These are phyloP conservation scores for Pichia heedii DNA, from an alignment of 805 yeast species.

Conservation along the genomic window DNA sequence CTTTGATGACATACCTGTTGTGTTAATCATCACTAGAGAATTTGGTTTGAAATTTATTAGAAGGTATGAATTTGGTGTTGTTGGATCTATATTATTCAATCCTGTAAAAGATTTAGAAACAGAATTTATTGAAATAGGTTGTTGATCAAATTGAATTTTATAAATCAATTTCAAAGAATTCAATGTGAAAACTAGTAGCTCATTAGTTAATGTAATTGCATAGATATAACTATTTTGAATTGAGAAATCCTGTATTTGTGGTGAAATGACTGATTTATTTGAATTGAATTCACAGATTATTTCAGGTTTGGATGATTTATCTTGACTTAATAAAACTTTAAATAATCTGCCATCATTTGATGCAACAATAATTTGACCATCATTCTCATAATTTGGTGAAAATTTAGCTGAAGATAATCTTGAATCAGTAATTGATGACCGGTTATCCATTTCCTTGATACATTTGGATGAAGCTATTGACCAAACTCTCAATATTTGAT, in stretches of 20 bases:
- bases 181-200: conserved; percentile 9
- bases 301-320: neutral
- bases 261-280: conserved; percentile 5
- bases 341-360: conserved; percentile 12
- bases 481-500: conserved; percentile 51
- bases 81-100: neutral
- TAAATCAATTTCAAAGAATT: conserved; percentile 7
- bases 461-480: conserved; percentile 7
- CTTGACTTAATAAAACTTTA: neutral
- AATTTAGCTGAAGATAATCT: conserved; percentile 11
- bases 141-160: conserved; percentile 4
- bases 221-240: conserved; percentile 9
- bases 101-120: conserved; percentile 6
- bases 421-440: conserved; percentile 2
- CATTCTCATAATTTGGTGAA: conserved; percentile 3
- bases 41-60: conserved; percentile 10
- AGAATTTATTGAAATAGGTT: conserved; percentile 8
- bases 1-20: conserved; percentile 2
- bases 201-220: conserved; percentile 9
- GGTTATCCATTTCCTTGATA: conserved; percentile 5
- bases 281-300: neutral
- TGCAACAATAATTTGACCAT: conserved; percentile 9
- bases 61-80: conserved; percentile 4
- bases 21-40: conserved; percentile 8
- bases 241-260: conserved; percentile 12